A percentile compares a stretch with the other conserved stretches of the same genome.
Evolutionary conservation across 2,329 filamentous ascomycete genomes (phyloP).

Genomic region (Emericellopsis atlantica): DNA sequence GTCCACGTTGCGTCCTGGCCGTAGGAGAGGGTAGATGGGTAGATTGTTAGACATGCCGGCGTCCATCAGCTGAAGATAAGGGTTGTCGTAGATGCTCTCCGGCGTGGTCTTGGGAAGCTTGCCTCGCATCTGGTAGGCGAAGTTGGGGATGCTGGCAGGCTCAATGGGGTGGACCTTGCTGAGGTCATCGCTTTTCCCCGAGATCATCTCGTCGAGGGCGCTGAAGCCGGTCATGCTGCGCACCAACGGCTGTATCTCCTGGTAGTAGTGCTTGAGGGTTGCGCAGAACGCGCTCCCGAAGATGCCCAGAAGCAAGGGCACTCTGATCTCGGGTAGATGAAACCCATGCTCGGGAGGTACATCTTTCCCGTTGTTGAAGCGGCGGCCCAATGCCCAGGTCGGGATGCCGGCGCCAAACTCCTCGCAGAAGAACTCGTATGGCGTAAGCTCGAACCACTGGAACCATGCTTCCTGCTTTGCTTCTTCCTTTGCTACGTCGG

Average conservation of each 20-base stretch:
- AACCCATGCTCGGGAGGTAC: constrained; percentile 45
- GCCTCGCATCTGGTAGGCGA: constrained; percentile 66
- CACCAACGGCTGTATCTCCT: constrained; percentile 76
- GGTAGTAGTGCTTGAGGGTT: constrained; percentile 91
- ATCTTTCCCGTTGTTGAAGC: constrained; percentile 56
- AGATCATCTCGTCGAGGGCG: constrained; percentile 70
- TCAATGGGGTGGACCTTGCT: constrained; percentile 92
- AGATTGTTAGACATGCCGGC: constrained; percentile 98
- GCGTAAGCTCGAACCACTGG: constrained; percentile 94
- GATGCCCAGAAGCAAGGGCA: constrained; percentile 81
- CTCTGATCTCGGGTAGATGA: constrained; percentile 69
- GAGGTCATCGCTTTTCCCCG: constrained; percentile 70
- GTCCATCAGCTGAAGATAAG: constrained; percentile 81
- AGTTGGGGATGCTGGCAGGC: constrained; percentile 84
- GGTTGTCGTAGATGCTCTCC: constrained; percentile 55
- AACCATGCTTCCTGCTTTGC: constrained; percentile 72
- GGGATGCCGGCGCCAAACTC: constrained; percentile 86
- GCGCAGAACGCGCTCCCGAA: constrained; percentile 96
- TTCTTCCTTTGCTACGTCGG: constrained; percentile 37
- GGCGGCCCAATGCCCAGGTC: constrained; percentile 82
- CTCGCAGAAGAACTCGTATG: constrained; percentile 92
- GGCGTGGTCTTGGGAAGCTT: constrained; percentile 67
- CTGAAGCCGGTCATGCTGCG: constrained; percentile 62
- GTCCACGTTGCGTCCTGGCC: constrained; percentile 79
- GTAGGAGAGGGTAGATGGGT: constrained; percentile 85